Evolutionary conservation across 768 basidiomycete species (phyloP), one percentile per base, ranked within the genome.

Genomic region (Lactifluus subvellereus): DNA sequence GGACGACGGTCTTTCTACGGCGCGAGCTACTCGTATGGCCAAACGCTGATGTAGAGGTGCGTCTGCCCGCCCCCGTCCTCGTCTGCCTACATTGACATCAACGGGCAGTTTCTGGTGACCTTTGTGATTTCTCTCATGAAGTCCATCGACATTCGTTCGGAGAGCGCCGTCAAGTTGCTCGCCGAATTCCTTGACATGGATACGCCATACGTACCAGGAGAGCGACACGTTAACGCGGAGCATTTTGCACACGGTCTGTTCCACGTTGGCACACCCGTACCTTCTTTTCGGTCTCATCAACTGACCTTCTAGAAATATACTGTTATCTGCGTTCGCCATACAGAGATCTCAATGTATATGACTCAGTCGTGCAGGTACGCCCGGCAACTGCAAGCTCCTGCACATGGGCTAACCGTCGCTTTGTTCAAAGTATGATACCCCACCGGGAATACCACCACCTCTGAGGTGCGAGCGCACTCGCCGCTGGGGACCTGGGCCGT

Each of bases 81-180:
- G 10, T 35, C 63, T 48, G 1, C 49, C 27, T 33, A 38, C 18
- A 43, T 35, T 60, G 45, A 67, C 37, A 58, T n/a, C 22, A 67
- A 54, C 14, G 20, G 30, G 9, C 59, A 94, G 90, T 98, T 95
- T 73, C 79, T 98, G 58, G 94, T 91, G 13, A 89, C 86, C 2
- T 91, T 95, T 75, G 91, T 85, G 20, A 76, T 96, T 56, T 92
- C 93, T 2, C 78, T 98, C 68, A 92, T 98, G 86, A 92, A 93
- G 74, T 82, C 90, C 3, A 84, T 97, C 59, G 94, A 98, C 75
- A 89, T 98, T 60, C 90, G 94, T 48, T 90, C 92, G 13, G 88
- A 93, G 74, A 84, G 88, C 43, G 91, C 94, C 47, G 82, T 98
- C 49, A 89, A 87, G 69, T 73, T 91, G 16, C 78, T 98, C 8